Conservation (phyloP, 140 eudicot species). For the Ambrosia hybrid region DNA sequence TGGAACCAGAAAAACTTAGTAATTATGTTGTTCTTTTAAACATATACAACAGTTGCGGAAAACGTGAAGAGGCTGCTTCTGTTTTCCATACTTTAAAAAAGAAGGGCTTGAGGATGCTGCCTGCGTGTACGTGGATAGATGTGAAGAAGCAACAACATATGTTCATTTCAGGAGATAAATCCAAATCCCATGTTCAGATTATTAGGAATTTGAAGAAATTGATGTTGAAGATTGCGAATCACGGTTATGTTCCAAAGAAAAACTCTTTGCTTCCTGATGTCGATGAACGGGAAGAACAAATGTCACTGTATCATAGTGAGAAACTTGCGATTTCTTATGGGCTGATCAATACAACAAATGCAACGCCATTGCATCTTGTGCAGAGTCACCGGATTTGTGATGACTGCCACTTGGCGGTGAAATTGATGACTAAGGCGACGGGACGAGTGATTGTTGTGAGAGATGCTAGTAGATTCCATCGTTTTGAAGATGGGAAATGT, state of each 20-base stretch:
- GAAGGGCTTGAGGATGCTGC: slow-evolving; percentile 68
- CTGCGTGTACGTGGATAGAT: slow-evolving; percentile 81
- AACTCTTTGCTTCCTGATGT: slow-evolving; percentile 82
- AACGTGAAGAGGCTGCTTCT: slow-evolving; percentile 66
- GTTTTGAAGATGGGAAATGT: slow-evolving; percentile 62
- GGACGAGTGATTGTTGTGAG: slow-evolving; percentile 68
- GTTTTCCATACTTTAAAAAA: slow-evolving; percentile 52
- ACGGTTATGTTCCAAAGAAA: slow-evolving; percentile 59
- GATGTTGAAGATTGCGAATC: slow-evolving; percentile 45
- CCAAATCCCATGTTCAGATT: slow-evolving; percentile 41
- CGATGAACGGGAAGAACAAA: slow-evolving; percentile 59
- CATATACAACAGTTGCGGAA: slow-evolving; percentile 59
- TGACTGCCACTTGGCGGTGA: slow-evolving; percentile 76
- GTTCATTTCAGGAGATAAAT: slow-evolving; percentile 62
- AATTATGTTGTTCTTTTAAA: slow-evolving; percentile 73
- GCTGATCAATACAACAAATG: slow-evolving; percentile 47
- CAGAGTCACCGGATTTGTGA: slow-evolving; percentile 84
- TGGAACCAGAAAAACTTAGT: slow-evolving; percentile 85
- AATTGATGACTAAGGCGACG: slow-evolving; percentile 53
- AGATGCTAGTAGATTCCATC: slow-evolving; percentile 87
- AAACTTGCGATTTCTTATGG: slow-evolving; percentile 81
- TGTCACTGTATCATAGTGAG: slow-evolving; percentile 67
- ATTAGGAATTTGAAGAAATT: slow-evolving; percentile 40
- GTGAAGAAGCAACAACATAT: slow-evolving; percentile 63
- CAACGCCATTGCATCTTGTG: slow-evolving; percentile 67